Conservation (phyloP, 2,329 filamentous ascomycete genomes). For the Colletotrichum euphorbiae region DNA sequence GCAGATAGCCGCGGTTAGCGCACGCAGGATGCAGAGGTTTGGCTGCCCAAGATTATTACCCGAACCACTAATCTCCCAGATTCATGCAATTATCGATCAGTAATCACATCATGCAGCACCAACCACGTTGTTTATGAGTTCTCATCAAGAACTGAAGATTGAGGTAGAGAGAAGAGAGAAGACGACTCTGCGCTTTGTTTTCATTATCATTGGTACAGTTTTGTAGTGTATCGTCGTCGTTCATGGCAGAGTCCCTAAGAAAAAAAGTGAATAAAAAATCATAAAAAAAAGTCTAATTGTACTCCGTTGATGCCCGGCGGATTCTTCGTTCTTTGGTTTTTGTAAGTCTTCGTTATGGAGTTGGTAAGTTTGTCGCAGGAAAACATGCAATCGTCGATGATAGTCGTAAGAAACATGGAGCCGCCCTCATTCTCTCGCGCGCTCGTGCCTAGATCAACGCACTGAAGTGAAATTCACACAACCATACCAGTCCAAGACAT, state of each 20-base stretch:
- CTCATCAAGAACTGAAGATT: neutral
- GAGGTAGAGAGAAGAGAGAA: constrained; percentile 21
- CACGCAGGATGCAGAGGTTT: neutral
- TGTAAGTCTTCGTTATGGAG: constrained; percentile 7
- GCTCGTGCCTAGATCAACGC: constrained; percentile 9
- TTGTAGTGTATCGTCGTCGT: constrained; percentile 13
- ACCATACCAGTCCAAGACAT: constrained; percentile 2
- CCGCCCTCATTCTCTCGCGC: constrained; percentile 7
- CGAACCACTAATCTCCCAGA: neutral
- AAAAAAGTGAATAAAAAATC: constrained; percentile 4
- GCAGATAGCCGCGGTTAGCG: constrained; percentile 32
- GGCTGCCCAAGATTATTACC: constrained; percentile 37
- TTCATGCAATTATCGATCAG: neutral
- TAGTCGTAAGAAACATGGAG: constrained; percentile 26
- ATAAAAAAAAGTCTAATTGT: constrained; percentile 37
- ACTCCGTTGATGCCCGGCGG: constrained; percentile 39
- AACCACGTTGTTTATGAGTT: neutral
- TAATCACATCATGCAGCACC: neutral
- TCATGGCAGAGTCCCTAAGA: neutral
- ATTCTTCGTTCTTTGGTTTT: constrained; percentile 37
- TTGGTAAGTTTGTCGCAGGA: constrained; percentile 13
- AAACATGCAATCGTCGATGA: constrained; percentile 33
- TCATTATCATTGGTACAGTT: constrained; percentile 21
- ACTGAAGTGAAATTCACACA: neutral
- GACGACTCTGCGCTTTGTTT: constrained; percentile 4